Base-by-base conservation (phyloP, 257 asterid species). In the Craterostigma plantagineum region DNA sequence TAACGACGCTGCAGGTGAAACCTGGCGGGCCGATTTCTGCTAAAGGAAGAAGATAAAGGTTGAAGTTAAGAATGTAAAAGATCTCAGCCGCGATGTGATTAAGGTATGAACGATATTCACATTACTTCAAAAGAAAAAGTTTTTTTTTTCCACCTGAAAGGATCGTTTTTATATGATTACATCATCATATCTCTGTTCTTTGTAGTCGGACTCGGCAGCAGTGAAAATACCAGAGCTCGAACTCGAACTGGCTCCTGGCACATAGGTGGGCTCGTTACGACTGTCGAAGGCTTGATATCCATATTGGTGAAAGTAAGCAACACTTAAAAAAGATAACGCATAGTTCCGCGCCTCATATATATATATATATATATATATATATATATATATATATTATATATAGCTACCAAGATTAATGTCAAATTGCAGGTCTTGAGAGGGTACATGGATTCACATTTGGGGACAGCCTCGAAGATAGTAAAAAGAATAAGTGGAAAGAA, bases 181-280 rank as follows among this genome's bases (percentile, higher is more conserved):
- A 2, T 1, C 23, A n/a, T n/a, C n/a, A 0, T 49, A 54, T 58
- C n/a, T n/a, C n/a, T 38, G 50, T 23, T 42, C 42, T 42, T 62
- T 54, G 18, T 52, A 90, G 99, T 90, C 99, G 4, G 99, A 83
- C 56, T 72, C 92, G 10, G 95, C 96, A 48, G 59, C 75, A 17
- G 87, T 83, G 58, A 40, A 48, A 60, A 69, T 90, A 23, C 96
- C 96, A 7, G 96, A 90, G 57, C 68, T 90, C 46, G 82, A 80
- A 15, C 65, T 90, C 83, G 99, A 90, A 65, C 71, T 90, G 58
- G 17, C 75, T 10, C 67, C 80, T 53, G 99, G 99, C 51, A 80
- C 94, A 23, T 63, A 61, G 99, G 99, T 44, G 99, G 99, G 42
- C 63, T 83, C 50, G 91, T 90, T 37, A 90, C 96, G 5, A 90